These are phyloP conservation scores for Rhynchosporium secalis DNA, from an alignment of 2,329 filamentous ascomycete genomes.

Conservation along the genomic window DNA sequence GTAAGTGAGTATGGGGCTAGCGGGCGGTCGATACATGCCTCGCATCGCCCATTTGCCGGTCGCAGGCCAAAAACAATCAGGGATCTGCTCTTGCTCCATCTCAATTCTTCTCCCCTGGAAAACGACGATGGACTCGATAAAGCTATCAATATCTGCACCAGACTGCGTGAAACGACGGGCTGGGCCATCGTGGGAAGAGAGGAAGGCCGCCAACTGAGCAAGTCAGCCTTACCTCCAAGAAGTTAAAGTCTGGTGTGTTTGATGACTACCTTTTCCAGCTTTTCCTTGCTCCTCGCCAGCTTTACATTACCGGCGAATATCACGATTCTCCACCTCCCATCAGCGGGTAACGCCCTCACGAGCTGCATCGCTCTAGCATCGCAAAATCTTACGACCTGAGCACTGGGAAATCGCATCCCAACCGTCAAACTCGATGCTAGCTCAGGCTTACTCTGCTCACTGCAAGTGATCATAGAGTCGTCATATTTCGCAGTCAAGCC, in stretches of 20 bases:
- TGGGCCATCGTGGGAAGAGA: slow-evolving; percentile 45
- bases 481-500: slow-evolving; percentile 58
- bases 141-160: slow-evolving; percentile 49
- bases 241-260: not conserved
- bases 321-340: slow-evolving; percentile 53
- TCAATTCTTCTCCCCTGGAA: slow-evolving; percentile 49
- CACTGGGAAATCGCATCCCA: slow-evolving; percentile 58
- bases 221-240: not conserved
- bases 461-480: slow-evolving; percentile 48
- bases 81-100: slow-evolving; percentile 55
- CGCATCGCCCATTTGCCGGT: slow-evolving; percentile 56
- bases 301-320: slow-evolving; percentile 49
- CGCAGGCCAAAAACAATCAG: slow-evolving; percentile 55
- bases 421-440: slow-evolving; percentile 47
- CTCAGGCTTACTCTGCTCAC: slow-evolving; percentile 38
- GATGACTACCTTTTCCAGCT: slow-evolving; percentile 42
- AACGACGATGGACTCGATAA: slow-evolving; percentile 59
- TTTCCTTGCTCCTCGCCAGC: slow-evolving; percentile 30
- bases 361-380: slow-evolving; percentile 59
- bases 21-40: slow-evolving; percentile 43
- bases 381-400: slow-evolving; percentile 59
- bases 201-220: slow-evolving; percentile 43
- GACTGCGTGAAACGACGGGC: slow-evolving; percentile 46
- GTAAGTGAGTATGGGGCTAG: slow-evolving; percentile 8
- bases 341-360: slow-evolving; percentile 49